Evolutionary conservation across 202 grass and related monocot species (phyloP).

Genomic region (Eragrostis tef): DNA sequence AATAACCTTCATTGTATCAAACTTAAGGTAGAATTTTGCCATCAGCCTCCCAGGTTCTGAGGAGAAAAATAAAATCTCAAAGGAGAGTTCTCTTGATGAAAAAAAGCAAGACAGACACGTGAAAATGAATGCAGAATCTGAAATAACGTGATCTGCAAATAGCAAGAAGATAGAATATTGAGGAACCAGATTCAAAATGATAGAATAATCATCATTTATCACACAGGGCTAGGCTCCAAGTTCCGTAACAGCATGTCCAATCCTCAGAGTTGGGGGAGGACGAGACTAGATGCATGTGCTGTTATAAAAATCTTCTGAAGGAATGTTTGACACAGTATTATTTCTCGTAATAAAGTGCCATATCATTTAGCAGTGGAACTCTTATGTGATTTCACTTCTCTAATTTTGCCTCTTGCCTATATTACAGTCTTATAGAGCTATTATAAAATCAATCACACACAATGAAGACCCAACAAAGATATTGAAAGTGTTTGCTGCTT

Average conservation of each 20-base stretch:
- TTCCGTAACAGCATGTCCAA: constrained; percentile 14
- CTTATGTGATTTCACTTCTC: not conserved
- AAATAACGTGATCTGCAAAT: constrained; percentile 8
- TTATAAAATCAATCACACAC: not conserved
- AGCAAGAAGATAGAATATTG: constrained; percentile 16
- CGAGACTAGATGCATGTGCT: not conserved
- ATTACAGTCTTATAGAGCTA: not conserved
- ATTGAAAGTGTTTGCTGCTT: not conserved
- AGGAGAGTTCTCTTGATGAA: constrained; percentile 16
- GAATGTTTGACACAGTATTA: not conserved
- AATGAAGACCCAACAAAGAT: not conserved
- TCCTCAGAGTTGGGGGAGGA: constrained; percentile 8
- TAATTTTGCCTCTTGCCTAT: not conserved
- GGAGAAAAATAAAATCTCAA: constrained; percentile 43
- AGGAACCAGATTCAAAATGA: constrained; percentile 29
- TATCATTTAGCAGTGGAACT: not conserved
- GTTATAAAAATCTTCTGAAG: not conserved
- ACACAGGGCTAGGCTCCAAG: constrained; percentile 9
- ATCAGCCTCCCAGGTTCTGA: constrained; percentile 94
- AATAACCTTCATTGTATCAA: constrained; percentile 97
- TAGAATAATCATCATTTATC: constrained; percentile 8
- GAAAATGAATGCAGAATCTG: not conserved
- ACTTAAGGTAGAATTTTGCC: constrained; percentile 97
- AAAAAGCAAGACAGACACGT: constrained; percentile 28
- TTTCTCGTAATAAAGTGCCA: not conserved